A percentile compares a stretch with the other conserved stretches of the same genome.
Evolutionary conservation across 1,139 yeast genomes (phyloP).

Genomic region (Suhomyces atakaporum): DNA sequence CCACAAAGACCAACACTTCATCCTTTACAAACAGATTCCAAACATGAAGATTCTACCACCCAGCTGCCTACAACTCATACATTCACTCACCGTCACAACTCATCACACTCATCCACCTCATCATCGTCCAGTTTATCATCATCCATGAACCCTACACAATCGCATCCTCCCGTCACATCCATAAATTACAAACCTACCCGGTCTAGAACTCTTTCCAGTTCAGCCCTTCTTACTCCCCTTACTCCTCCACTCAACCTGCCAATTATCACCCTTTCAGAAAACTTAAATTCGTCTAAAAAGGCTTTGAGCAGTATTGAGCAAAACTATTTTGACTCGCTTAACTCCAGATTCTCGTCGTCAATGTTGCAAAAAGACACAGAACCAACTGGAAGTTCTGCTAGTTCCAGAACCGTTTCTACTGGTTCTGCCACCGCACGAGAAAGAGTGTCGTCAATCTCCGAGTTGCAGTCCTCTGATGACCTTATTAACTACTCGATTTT

Average conservation of each 20-base stretch:
- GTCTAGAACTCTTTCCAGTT: constrained; percentile 17
- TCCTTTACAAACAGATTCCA: constrained; percentile 26
- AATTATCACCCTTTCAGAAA: constrained; percentile 44
- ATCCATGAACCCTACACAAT: constrained; percentile 7
- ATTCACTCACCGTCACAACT: constrained; percentile 15
- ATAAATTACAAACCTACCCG: constrained; percentile 11
- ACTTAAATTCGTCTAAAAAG: constrained; percentile 31
- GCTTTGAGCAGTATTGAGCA: constrained; percentile 38
- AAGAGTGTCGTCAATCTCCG: constrained; percentile 24
- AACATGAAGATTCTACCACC: constrained; percentile 9
- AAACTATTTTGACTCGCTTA: constrained; percentile 34
- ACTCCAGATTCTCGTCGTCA: constrained; percentile 12
- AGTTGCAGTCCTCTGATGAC: constrained; percentile 31
- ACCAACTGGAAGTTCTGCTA: not conserved
- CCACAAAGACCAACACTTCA: constrained; percentile 23
- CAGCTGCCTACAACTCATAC: not conserved
- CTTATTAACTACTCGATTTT: constrained; percentile 35
- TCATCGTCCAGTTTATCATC: constrained; percentile 15
- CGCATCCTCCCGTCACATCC: constrained; percentile 4
- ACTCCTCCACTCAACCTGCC: constrained; percentile 44
- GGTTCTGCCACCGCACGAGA: constrained; percentile 6
- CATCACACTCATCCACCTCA: constrained; percentile 16
- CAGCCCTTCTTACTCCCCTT: constrained; percentile 24
- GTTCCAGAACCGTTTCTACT: constrained; percentile 2
- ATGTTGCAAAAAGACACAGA: constrained; percentile 6